These are phyloP conservation scores for Lasiosphaeria hispida DNA, from an alignment of 495 filamentous ascomycete genomes.

Conservation along the genomic window DNA sequence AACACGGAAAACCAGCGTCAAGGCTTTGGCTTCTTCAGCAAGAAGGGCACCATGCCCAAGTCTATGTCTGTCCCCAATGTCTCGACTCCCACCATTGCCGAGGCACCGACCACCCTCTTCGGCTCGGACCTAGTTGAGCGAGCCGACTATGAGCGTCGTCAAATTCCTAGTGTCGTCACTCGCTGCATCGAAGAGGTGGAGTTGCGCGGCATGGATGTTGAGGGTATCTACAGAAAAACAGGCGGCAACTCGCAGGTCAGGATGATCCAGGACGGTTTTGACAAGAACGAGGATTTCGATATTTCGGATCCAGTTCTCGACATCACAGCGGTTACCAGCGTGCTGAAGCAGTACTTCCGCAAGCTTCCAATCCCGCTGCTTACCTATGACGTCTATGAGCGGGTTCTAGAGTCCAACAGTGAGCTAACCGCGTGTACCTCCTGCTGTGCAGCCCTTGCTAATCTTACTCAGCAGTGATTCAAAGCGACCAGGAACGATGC, in stretches of 20 bases:
- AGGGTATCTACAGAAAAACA: slow-evolving; percentile 97
- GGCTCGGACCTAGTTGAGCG: slow-evolving; percentile 86
- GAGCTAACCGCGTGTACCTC: slow-evolving; percentile 19
- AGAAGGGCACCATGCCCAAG: slow-evolving; percentile 45
- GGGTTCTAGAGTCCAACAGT: slow-evolving; percentile 74
- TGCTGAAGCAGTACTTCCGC: slow-evolving; percentile 96
- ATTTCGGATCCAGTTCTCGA: slow-evolving; percentile 92
- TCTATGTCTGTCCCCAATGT: slow-evolving; percentile 55
- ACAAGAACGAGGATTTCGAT: slow-evolving; percentile 77
- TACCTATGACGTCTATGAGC: slow-evolving; percentile 90
- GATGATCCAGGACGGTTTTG: slow-evolving; percentile 83
- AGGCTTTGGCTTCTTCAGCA: slow-evolving; percentile 75
- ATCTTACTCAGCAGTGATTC: slow-evolving; percentile 37
- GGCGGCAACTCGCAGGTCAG: slow-evolving; percentile 87
- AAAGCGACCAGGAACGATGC: slow-evolving; percentile 59
- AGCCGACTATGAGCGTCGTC: slow-evolving; percentile 82
- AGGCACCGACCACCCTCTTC: slow-evolving; percentile 67
- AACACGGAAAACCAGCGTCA: slow-evolving; percentile 56
- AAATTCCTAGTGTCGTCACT: slow-evolving; percentile 85
- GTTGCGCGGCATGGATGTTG: slow-evolving; percentile 92
- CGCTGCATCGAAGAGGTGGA: slow-evolving; percentile 98
- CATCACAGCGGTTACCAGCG: slow-evolving; percentile 93
- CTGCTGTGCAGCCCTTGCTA: background rate
- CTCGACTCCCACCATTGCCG: slow-evolving; percentile 47
- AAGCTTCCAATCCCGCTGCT: slow-evolving; percentile 89